These are phyloP conservation scores for Boletus rex-veris DNA, from an alignment of 768 basidiomycete species.

Conservation along the genomic window DNA sequence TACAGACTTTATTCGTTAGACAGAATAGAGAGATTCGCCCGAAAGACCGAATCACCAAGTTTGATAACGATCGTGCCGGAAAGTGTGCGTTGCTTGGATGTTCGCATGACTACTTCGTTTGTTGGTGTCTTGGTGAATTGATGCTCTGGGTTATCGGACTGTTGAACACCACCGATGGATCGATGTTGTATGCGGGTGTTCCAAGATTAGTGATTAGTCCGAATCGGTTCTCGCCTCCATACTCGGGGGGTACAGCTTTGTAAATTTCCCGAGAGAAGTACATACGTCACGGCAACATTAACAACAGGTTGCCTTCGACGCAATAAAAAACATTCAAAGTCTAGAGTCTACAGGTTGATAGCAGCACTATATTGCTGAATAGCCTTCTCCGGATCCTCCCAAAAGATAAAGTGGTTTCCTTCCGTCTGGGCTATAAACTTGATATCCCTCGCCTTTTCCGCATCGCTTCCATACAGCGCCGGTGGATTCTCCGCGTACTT, in stretches of 20 bases:
- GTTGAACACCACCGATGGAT: no score
- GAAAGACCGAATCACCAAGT: slow-evolving; percentile 51
- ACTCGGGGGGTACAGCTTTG: no score
- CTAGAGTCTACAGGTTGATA: slow-evolving; percentile 6
- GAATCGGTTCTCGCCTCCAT: no score
- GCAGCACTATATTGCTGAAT: slow-evolving; percentile 12
- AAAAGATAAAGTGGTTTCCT: slow-evolving; percentile 26
- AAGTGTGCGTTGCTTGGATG: slow-evolving; percentile 22
- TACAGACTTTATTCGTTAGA: slow-evolving; percentile 11
- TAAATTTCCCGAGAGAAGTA: no score
- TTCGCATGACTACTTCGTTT: slow-evolving; percentile 16
- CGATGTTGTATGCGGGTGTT: no score
- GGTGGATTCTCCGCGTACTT: slow-evolving; percentile 7
- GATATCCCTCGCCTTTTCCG: slow-evolving; percentile 23
- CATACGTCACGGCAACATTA: no score
- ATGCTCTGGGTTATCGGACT: no score
- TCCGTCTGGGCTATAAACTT: slow-evolving; percentile 9
- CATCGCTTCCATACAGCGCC: slow-evolving; percentile 7
- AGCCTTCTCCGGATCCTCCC: slow-evolving; percentile 23
- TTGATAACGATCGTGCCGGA: slow-evolving; percentile 82
- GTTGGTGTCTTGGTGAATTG: no score
- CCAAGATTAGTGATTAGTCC: no score
- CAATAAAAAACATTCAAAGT: no score
- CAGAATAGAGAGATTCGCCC: neutral
- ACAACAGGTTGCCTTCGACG: no score